Base-by-base conservation (phyloP, 176 grass and related monocot species). In the Eleusine coracana region DNA sequence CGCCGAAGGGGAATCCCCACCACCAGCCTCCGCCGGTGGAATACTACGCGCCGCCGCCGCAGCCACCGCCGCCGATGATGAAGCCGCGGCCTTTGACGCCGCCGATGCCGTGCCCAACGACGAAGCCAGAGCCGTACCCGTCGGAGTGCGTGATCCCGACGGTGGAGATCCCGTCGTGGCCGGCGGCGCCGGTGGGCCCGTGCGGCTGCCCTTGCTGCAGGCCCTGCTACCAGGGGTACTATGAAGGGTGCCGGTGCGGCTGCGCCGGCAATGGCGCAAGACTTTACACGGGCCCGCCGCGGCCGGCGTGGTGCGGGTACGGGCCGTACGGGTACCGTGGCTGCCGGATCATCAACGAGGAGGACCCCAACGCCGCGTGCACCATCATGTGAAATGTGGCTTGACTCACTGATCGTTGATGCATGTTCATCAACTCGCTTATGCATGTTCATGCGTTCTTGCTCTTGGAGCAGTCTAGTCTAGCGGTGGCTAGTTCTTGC, bases 351-450 rank as follows among this genome's bases (percentile, higher is more conserved):
- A 76, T 75, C 66, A 81, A 36, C 62, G 87, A 94, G 39, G 92
- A 94, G 54, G 84, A 94, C 63, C 84, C 92, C 4, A 68, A 81
- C 15, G 17, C 74, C 20, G 58, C 84, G 13, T 94, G 92, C 80
- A 72, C 3, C 78, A 13, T 90, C 39, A 88, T 94, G 92, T 94
- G 78, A 80, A 34, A 87, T 92, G 92, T 91, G 76, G 2, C 31
- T 34, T 34, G 31, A 34, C 31, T 34, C 31, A 34, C 31, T 34
- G 31, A 78, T 21, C 5, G 17, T 29, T 9, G 8, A 13, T 16
- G 15, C 12, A 6, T n/a, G n/a, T n/a, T n/a, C n/a, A n/a, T n/a
- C n/a, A n/a, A n/a, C 5, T 49, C 11, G 44, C 8, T 11, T 9
- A 10, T 11, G 8, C n/a, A 59, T 9, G 20, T 18, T 54, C 60